A percentile compares a stretch with the other conserved stretches of the same genome.
Evolutionary conservation across 371 early-diverging fungal genomes (phyloP).

Genomic region (Zychaea mexicana): DNA sequence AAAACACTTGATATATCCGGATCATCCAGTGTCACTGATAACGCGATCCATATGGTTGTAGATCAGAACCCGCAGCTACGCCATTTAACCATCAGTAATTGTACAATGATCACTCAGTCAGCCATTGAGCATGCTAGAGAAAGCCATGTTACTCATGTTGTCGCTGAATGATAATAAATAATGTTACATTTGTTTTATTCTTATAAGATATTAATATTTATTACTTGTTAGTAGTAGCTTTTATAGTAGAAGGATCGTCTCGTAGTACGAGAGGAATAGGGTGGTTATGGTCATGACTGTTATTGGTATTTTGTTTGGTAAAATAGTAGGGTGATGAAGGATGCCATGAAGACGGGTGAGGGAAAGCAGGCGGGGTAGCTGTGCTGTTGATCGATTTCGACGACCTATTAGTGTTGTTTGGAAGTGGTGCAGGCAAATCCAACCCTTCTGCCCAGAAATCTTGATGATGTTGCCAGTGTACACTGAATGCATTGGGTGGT

Average conservation of each 20-base stretch:
- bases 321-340: not conserved
- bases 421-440: constrained; percentile 3
- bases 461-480: constrained; percentile 39
- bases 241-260: too few relatives aligned
- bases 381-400: not conserved
- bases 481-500: constrained; percentile 31
- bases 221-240: not conserved
- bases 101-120: not conserved
- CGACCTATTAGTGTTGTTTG: not conserved
- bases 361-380: not conserved
- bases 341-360: constrained; percentile 5
- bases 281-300: too few relatives aligned
- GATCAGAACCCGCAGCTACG: constrained; percentile 1
- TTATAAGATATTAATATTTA: not conserved
- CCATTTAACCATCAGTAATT: not conserved
- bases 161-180: not conserved
- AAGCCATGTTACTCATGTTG: not conserved
- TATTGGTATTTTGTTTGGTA: not conserved
- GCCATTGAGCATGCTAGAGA: not conserved
- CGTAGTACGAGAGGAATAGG: too few relatives aligned
- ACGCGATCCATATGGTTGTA: not conserved
- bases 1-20: not conserved
- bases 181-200: too few relatives aligned
- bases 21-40: not conserved
- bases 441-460: constrained; percentile 38